Evolutionary conservation across 495 filamentous ascomycete species (phyloP), one percentile per base, ranked within the genome.

Genomic region (Penicillium egyptiacum): DNA sequence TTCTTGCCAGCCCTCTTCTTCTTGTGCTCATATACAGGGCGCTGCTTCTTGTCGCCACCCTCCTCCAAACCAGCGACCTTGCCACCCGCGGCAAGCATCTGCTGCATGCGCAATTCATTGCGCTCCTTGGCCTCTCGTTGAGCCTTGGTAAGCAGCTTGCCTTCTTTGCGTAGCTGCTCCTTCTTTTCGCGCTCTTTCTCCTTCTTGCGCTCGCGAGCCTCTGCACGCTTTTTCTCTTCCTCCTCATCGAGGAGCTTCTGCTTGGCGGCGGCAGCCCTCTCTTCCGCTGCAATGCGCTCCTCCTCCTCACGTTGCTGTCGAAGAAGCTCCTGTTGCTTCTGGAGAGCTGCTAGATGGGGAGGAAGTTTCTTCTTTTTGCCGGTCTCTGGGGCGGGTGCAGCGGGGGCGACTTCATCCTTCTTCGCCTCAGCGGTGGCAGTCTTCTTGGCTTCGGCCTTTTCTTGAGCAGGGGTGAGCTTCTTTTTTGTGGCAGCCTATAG

Each of bases 101-200:
- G 95, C 81, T 96, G 85, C 63, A 96, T 79, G 54, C 94, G 92
- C 64, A 89, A 75, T 70, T 97, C 89, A 66, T 91, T 88, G 57
- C 84, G 83, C 26, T 86, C 84, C 70, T 93, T 88, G 57, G 88
- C 88, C 64, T 96, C 91, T 65, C 86, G 89, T 72, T 99, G 92
- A 28, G 93, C 90, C 72, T 96, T 94, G 60, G 92, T 96, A 58
- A 96, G 79, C 63, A 91, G 92, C 69, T 96, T 97, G 65, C 95
- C 95, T 73, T 96, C 92, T 69, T 85, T 92, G 78, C 94, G 94
- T 16, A 96, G 83, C 73, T 96, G 89, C 65, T 99, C 95, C 59
- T 96, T 91, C 78, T 83, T 93, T 73, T 96, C 89, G 73, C 88
- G 95, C 70, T 99, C 95, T 73, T 88, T 96, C 69, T 96, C 91